phyloP scores from a whole-genome alignment of 1,284 basidiomycete species.

The Puccinia brachypodii region DNA sequence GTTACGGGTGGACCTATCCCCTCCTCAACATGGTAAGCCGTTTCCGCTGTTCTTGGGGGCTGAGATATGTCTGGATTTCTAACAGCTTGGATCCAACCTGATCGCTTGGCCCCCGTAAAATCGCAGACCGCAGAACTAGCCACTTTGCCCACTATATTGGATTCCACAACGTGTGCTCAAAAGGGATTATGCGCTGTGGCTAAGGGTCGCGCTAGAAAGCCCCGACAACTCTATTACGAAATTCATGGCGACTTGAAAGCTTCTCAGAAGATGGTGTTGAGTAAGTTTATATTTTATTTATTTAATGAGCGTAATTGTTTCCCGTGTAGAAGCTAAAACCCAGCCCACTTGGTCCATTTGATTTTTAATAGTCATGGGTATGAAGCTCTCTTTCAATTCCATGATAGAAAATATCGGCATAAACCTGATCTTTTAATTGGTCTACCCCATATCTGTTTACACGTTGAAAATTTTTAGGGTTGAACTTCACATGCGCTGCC shows the following conservation, averaged over 20 bases:
- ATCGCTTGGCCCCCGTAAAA: no score
- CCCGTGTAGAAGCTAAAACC: background rate
- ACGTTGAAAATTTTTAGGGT: slow-evolving; percentile 53
- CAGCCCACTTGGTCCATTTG: background rate
- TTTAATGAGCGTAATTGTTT: background rate
- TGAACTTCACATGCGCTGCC: slow-evolving; percentile 56
- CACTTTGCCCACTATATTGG: slow-evolving; percentile 8
- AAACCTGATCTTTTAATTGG: background rate
- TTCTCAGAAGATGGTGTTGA: slow-evolving; percentile 42
- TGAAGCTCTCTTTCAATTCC: background rate
- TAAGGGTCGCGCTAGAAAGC: background rate
- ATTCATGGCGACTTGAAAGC: slow-evolving; percentile 50
- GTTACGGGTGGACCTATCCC: background rate
- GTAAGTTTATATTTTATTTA: background rate
- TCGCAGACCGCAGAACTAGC: background rate
- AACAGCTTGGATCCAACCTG: no score
- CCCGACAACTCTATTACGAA: slow-evolving; percentile 30
- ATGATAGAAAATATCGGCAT: no score
- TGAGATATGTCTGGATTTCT: background rate
- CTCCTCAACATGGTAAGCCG: background rate
- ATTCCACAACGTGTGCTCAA: slow-evolving; percentile 62
- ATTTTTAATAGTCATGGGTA: slow-evolving; percentile 15
- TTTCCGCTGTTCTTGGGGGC: background rate
- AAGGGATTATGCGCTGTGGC: slow-evolving; percentile 71
- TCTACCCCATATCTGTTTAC: background rate